phyloP scores from a whole-genome alignment of 2,329 filamentous ascomycete genomes.

The Penicillium sp. region DNA sequence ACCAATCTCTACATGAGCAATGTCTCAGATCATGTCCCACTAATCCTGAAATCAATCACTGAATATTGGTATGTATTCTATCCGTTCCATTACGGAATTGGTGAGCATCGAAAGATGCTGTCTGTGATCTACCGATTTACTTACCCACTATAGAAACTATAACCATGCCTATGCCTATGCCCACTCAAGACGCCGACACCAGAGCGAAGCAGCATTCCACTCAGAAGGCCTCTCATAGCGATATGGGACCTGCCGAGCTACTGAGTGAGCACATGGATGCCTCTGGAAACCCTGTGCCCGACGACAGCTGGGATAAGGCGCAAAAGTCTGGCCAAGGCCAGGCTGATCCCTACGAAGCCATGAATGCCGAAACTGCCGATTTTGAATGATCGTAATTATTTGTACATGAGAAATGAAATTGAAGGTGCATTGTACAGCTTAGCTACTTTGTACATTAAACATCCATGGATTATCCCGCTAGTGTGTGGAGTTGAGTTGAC shows the following conservation, averaged over 20 bases:
- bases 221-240: constrained; percentile 8
- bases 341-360: constrained; percentile 33
- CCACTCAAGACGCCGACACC: neutral
- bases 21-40: too few relatives aligned
- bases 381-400: constrained; percentile 27
- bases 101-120: neutral
- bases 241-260: constrained; percentile 31
- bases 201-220: constrained; percentile 1
- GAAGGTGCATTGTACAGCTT: neutral
- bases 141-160: neutral
- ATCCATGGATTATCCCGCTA: neutral
- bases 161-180: neutral
- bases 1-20: neutral
- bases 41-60: too few relatives aligned
- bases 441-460: neutral
- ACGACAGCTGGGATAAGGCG: constrained; percentile 24
- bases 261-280: constrained; percentile 34
- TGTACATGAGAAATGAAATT: neutral
- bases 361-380: constrained; percentile 31
- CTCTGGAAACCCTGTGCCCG: constrained; percentile 36
- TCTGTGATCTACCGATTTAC: neutral
- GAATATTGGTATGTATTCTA: constrained; percentile 14
- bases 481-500: neutral
- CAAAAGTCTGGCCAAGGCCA: constrained; percentile 19
- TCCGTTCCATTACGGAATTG: neutral